Base-by-base conservation (phyloP, 2,329 filamentous ascomycete species). In the Blastomyces gilchristii region DNA sequence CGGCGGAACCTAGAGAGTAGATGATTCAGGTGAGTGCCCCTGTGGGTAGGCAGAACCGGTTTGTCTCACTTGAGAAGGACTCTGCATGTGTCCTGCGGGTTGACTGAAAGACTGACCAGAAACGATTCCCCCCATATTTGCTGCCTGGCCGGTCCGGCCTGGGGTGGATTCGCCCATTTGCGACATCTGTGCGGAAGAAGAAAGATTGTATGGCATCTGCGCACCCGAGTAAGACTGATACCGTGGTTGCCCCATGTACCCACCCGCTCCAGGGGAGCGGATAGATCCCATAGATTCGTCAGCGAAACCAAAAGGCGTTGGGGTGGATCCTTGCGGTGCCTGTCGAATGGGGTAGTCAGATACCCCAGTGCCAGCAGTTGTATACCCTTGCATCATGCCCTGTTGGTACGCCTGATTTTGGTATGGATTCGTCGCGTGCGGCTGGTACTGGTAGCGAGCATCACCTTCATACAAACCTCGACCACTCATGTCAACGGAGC, bases 401-500 rank as follows among this genome's bases (percentile, higher is more conserved):
- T 70, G 70, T 60, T 72, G 73, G 63, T 77, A 77, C 12, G 70
- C 61, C 37, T 66, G 67, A 34, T 70, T 67, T 57, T 73, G 73
- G 50, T 69, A 68, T 37, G 68, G 52, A 62, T 75, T 75, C 64
- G 75, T 68, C 12, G 69, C 63, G n/a, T 73, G 65, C 54, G 74
- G 73, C 22, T 70, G 71, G 64, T 77, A 77, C 6, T 74, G 64
- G 53, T 76, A 75, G 18, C 75, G 71, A 58, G 68, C 67, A 54
- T 77, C 74, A 2, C 69, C 52, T 39, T 77, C 74, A 63, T 75
- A 76, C 34, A 77, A 67, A 53, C 67, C 67, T 62, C 73, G 70
- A 14, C 68, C 69, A 22, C 73, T 72, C 67, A 72, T 72, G 49
- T 77, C 75, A 11, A 76, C 68, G 3, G 75, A 76, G 18, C 75